Conservation (phyloP, 805 yeast species). For the Kluyveromyces wickerhamii region DNA sequence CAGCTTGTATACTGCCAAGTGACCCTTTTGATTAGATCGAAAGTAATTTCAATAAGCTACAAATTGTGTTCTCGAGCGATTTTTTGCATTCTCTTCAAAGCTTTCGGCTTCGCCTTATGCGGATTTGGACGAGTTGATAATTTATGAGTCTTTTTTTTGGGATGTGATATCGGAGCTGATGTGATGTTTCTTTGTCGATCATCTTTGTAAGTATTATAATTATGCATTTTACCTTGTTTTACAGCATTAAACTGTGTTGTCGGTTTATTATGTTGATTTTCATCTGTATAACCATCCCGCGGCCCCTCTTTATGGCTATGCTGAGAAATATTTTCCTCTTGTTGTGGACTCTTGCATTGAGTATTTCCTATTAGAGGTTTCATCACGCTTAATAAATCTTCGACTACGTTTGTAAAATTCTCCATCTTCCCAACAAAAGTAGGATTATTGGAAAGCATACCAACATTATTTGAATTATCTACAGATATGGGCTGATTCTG, state of each 20-base stretch:
- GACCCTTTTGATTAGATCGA: no score
- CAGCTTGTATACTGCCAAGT: no score
- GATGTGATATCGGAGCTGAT: no score
- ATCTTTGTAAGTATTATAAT: no score
- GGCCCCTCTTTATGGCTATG: background rate
- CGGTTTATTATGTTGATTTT: background rate
- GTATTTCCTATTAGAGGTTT: background rate
- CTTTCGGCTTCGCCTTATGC: constrained; percentile 15
- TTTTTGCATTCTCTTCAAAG: constrained; percentile 22
- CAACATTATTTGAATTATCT: no score
- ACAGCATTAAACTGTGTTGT: background rate
- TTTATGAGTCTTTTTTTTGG: constrained; percentile 7
- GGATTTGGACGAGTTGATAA: constrained; percentile 6
- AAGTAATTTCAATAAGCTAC: no score
- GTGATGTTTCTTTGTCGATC: no score
- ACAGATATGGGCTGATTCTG: no score
- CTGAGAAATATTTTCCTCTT: background rate
- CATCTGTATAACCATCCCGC: background rate
- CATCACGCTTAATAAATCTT: constrained; percentile 3
- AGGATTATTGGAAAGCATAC: no score
- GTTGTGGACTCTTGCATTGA: background rate
- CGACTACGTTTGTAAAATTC: background rate
- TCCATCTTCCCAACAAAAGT: background rate
- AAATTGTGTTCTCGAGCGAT: constrained; percentile 22
- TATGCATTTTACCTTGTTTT: no score